Conservation (phyloP, 1,139 yeast species). For the Candida glucosophila region DNA sequence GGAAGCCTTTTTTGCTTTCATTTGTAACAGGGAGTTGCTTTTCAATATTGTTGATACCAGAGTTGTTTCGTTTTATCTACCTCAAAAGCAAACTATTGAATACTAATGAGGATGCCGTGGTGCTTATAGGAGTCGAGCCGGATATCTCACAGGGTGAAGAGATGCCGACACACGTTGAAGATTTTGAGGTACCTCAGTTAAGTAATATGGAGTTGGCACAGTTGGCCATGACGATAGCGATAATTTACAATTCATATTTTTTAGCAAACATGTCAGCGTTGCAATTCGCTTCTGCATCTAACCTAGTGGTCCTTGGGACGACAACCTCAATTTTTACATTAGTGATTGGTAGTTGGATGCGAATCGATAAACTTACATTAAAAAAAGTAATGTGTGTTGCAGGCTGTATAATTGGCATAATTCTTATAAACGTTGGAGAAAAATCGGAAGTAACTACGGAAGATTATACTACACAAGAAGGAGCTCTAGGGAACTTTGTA, state of each 20-base stretch:
- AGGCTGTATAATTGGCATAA: constrained; percentile 38
- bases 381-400: constrained; percentile 36
- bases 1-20: constrained; percentile 41
- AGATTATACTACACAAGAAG: constrained; percentile 27
- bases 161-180: no score
- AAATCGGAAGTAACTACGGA: constrained; percentile 7
- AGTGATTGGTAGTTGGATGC: constrained; percentile 29
- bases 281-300: constrained; percentile 45
- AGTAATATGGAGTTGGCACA: constrained; percentile 20
- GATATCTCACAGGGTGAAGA: not conserved
- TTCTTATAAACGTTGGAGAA: constrained; percentile 37
- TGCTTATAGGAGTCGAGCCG: not conserved
- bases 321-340: constrained; percentile 46
- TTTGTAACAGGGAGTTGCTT: constrained; percentile 41
- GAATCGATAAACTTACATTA: constrained; percentile 34
- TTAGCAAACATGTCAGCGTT: constrained; percentile 31
- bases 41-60: constrained; percentile 35
- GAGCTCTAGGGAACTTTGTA: constrained; percentile 35
- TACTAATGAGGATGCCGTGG: no score
- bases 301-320: constrained; percentile 43
- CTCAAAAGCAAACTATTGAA: not conserved
- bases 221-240: constrained; percentile 31
- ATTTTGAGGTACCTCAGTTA: constrained; percentile 12
- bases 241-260: constrained; percentile 36
- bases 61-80: no score